Evolutionary conservation across 2,329 filamentous ascomycete species (phyloP), one percentile per base, ranked within the genome.

Genomic region (Leptographium radiaticola): DNA sequence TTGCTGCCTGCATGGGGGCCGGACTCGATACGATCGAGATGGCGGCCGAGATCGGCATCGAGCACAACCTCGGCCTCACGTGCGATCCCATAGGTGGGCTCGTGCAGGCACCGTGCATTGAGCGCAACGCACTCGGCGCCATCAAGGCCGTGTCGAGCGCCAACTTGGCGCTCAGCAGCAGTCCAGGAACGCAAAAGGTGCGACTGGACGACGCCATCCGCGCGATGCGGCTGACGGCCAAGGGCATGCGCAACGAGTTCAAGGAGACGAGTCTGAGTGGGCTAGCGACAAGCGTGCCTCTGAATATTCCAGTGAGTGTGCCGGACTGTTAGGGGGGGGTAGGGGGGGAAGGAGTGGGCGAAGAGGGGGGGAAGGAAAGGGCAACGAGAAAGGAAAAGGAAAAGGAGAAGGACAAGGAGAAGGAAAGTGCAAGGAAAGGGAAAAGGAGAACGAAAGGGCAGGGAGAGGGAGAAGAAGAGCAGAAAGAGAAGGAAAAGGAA

Each of bases 181-280:
- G 49, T 16, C 65, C 69, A 1, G 71, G 71, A 6, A 73, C 68
- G 6, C 71, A 72, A 52, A 74, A 74, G 62, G 73, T 76, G 13
- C 65, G 72, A 31, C 67, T 76, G 5, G 73, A 76, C 53, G 73
- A 75, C 53, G 73, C 73, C 7, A 75, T 76, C 51, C 68, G 70
- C 6, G 73, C 73, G 8, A 76, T 76, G 73, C 65, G 73, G 0
- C 57, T 76, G 15, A 76, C 73, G 0, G 73, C 73, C 4, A 68
- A 73, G 62, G 73, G 73, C 0, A 76, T 76, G 73, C 65, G 73
- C 36, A 75, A 75, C 39, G 73, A 76, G 63, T 76, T 76, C 62
- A 76, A 76, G 65, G 73, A 76, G 64, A 76, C 73, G 4, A 75
- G 72, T 56, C 60, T 76, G 31, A 75, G 73, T 36, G 54, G 54